These are phyloP conservation scores for Mesotaenium endlicherianum DNA, from an alignment of 139 green algal species.

Conservation along the genomic window DNA sequence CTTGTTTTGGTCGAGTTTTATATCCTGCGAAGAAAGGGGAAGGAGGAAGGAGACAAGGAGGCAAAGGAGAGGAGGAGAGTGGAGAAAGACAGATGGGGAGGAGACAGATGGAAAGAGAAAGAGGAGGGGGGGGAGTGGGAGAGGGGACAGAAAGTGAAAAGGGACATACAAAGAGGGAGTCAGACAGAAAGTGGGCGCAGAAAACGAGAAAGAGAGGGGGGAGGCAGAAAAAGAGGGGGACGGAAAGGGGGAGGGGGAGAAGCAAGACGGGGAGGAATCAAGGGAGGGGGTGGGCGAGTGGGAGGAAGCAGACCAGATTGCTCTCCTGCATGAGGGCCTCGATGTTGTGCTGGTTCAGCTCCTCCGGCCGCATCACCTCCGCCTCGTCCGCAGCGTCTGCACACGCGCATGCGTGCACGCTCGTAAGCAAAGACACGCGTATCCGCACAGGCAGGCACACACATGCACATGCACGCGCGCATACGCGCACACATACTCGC, in stretches of 20 bases:
- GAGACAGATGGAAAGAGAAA: too few species aligned
- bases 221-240: background rate
- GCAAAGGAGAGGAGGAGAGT: too few species aligned
- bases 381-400: background rate
- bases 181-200: background rate
- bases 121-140: too few species aligned
- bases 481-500: too few species aligned
- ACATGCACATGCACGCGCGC: too few species aligned
- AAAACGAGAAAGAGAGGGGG: background rate
- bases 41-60: too few species aligned
- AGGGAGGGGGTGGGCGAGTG: background rate
- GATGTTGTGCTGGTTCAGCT: conserved; percentile 76
- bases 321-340: conserved; percentile 64
- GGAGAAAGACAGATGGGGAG: too few species aligned
- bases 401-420: background rate
- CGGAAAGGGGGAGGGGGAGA: background rate
- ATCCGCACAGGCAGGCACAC: too few species aligned
- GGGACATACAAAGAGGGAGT: background rate
- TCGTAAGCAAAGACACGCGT: background rate
- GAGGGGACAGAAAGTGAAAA: too few species aligned
- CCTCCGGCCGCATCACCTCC: conserved; percentile 60
- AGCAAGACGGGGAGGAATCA: background rate
- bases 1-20: too few species aligned
- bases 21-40: too few species aligned
- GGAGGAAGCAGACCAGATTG: conserved; percentile 18